A percentile compares a stretch with the other conserved stretches of the same genome.
phyloP scores from a whole-genome alignment of 163 green algal species.

The Picocystis sp. region DNA sequence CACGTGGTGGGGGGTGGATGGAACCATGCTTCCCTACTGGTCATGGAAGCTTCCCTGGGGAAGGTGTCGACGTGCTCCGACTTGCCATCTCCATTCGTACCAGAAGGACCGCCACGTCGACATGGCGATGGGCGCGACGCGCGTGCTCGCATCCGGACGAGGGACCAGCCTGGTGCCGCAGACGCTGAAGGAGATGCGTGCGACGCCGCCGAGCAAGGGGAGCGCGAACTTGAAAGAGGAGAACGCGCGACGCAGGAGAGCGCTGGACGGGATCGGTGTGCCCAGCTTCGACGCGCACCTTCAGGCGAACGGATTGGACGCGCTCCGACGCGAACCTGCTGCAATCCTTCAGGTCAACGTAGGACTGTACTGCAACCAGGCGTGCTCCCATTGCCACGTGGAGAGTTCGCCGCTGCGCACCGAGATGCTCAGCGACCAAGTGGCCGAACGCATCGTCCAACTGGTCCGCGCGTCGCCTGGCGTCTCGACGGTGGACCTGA shows the following conservation, averaged over 20 bases:
- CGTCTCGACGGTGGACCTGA: conserved; percentile 74
- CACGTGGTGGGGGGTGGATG: too few species aligned
- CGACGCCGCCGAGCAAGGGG: conserved; percentile 43
- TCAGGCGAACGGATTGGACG: conserved; percentile 23
- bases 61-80: too few species aligned
- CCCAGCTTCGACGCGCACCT: conserved; percentile 32
- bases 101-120: too few species aligned
- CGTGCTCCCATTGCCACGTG: conserved; percentile 88
- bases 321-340: conserved; percentile 34
- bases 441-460: conserved; percentile 48
- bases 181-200: conserved; percentile 52
- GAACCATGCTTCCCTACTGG: too few species aligned
- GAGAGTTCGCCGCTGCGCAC: conserved; percentile 68
- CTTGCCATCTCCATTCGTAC: too few species aligned
- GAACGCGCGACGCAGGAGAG: conserved; percentile 35
- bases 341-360: conserved; percentile 89
- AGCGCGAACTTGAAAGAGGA: conserved; percentile 39
- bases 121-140: too few species aligned
- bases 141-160: too few species aligned
- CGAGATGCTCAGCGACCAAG: conserved; percentile 58
- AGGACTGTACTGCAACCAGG: conserved; percentile 94
- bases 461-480: conserved; percentile 32
- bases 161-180: conserved; percentile 29
- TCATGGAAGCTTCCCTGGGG: too few species aligned
- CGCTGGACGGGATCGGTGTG: conserved; percentile 45